Evolutionary conservation across 176 grass and related monocot genomes (phyloP).

Genomic region (Juncus effusus): DNA sequence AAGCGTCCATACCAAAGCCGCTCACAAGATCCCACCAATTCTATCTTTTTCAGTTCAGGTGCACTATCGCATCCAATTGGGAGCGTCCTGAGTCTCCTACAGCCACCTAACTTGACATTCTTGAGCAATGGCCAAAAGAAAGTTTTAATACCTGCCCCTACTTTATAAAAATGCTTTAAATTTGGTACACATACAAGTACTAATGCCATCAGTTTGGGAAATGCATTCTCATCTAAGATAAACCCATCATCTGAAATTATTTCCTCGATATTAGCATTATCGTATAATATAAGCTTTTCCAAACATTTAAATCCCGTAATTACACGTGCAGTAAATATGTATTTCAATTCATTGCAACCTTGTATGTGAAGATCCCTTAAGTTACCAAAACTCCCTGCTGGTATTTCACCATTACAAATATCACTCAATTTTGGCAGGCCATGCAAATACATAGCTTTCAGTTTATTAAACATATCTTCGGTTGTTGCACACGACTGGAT

Average conservation of each 20-base stretch:
- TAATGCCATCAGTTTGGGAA: slow-evolving; percentile 9
- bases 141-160: background rate
- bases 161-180: slow-evolving; percentile 7
- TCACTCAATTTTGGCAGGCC: background rate
- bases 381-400: background rate
- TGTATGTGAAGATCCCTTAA: background rate
- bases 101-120: background rate
- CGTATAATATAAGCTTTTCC: background rate
- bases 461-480: background rate
- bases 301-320: background rate
- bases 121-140: slow-evolving; percentile 12
- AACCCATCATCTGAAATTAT: slow-evolving; percentile 1
- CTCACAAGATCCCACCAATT: background rate
- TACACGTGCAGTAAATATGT: slow-evolving; percentile 3
- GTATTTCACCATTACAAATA: slow-evolving; percentile 10
- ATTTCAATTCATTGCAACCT: background rate
- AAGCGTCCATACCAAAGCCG: background rate
- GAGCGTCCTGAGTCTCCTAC: background rate
- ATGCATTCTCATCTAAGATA: background rate
- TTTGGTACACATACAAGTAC: slow-evolving; percentile 1
- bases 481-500: background rate
- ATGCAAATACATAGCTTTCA: background rate
- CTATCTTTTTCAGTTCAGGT: slow-evolving; percentile 4
- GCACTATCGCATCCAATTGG: slow-evolving; percentile 3
- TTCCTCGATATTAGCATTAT: background rate